phyloP scores from a whole-genome alignment of 2,329 filamentous ascomycete genomes.

The Trichoderma atrobrunneum region DNA sequence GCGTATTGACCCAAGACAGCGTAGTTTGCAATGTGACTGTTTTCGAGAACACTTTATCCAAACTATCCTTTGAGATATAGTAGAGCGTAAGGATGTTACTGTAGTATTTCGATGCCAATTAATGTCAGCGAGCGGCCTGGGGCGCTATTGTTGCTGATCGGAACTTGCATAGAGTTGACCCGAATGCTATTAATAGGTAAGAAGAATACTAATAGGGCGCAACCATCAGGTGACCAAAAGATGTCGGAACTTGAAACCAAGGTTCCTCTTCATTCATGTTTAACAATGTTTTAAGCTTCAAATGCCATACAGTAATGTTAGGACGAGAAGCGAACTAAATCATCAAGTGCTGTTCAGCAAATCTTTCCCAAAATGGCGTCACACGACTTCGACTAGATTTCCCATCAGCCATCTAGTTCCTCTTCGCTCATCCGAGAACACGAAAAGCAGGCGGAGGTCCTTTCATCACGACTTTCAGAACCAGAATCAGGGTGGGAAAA shows the following conservation, averaged over 20 bases:
- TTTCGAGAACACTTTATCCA: background rate
- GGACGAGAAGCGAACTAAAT: background rate
- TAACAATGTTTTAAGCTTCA: background rate
- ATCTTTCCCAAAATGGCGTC: background rate
- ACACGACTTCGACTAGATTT: background rate
- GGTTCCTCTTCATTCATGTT: background rate
- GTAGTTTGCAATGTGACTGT: background rate
- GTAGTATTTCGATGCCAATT: background rate
- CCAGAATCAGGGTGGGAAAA: background rate
- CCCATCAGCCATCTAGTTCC: background rate
- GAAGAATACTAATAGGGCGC: background rate
- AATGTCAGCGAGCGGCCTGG: background rate
- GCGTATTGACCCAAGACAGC: background rate
- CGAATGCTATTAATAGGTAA: background rate
- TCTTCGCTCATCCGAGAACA: background rate
- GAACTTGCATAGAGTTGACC: background rate
- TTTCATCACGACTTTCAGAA: background rate
- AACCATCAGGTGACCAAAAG: background rate
- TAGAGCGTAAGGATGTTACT: background rate
- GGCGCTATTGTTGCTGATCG: background rate
- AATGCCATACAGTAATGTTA: background rate
- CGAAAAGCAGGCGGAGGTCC: background rate
- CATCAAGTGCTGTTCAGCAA: background rate
- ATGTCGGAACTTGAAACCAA: background rate
- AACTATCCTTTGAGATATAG: background rate